Base-by-base conservation (phyloP, 768 basidiomycete species). In the Auricularia sp. region DNA sequence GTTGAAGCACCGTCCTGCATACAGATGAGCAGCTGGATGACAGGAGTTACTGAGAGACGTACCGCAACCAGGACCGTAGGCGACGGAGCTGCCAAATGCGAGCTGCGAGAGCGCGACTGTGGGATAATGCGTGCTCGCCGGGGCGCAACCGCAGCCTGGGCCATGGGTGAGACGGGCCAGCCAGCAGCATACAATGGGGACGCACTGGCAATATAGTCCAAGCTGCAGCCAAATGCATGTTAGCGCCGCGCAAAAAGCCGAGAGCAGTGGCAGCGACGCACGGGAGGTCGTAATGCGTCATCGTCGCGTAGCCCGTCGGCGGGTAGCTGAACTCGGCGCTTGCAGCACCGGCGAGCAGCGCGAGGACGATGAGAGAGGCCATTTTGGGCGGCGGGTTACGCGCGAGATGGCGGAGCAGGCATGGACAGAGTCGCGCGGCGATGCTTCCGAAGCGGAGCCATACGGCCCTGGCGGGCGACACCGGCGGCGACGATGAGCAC, bases 71-170 rank as follows among this genome's bases (percentile, higher is more conserved):
- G 66, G 47, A 29, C 90, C 86, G 69, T 85, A 92, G 13, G 81
- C 80, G n/a, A 77, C 79, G 65, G 83, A 85, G 71, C 87, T 89
- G 0, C 91, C 90, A 68, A 82, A 93, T 1, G 91, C 91, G 80
- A 88, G 85, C 70, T 91, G 86, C 65, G 80, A 90, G 66, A 93
- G 74, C 8, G 91, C 91, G 10, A 87, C 91, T 1, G 90, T 93
- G 5, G 91, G 90, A 69, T 86, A 90, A 69, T 84, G 76, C 42
- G 69, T 69, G 67, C 85, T 87, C 58, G 79, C 77, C 8, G 81
- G 80, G 1, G 84, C 85, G 72, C 92, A 94, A 64, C 91, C 92
- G 70, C 91, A 92, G 1, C 87, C 79, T 33, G 63, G 42, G 14
- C 29, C 10, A 44, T 16, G 44, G 18, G 14, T 39, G 5, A 45